Base-by-base conservation (phyloP, 805 yeast species). In the Candida maesae region DNA sequence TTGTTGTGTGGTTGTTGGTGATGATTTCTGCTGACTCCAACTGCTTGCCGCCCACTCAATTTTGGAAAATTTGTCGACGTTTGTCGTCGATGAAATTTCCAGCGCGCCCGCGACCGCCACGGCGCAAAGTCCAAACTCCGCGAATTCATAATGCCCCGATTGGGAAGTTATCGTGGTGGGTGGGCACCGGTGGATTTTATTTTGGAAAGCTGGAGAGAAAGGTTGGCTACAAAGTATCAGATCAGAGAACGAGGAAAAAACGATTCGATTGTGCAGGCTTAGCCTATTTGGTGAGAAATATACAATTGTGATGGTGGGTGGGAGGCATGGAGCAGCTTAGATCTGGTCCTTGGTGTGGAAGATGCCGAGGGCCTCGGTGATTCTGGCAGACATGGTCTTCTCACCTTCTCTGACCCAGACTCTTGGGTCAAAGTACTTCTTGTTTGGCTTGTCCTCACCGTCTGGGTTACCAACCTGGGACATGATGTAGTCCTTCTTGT, bases 391-490 rank as follows among this genome's bases (percentile, higher is more conserved):
- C 97, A 93, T 91, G 65, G 97, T 89, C 89, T 89, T 89, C 80
- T 93, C 99, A 79, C 99, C 98, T 76, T 91, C 98, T 81, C 98
- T 90, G 56, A 93, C 97, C 99, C 99, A 93, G 72, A 90, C 98
- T 83, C 99, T 91, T 75, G 99, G 99, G 76, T 93, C 99, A 67
- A 88, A 93, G 88, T 74, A 89, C 78, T 93, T 93, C 90, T 93
- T 93, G 91, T 93, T 93, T 76, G 99, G 99, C 79, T 88, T 86
- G 74, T 93, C 98, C 43, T 75, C 91, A 71, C 98, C 99, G 17
- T 91, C 96, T 74, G 99, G 99, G 95, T 93, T 93, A 74, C 99
- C 99, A 61, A 93, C 96, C 72, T 72, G 85, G 44, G 84, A 51
- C 74, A 77, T 58, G 59, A 93, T 68, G 83, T 93, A 93, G 72